Conservation (phyloP, 164 flowering plant genomes). For the Aristolochia contorta region DNA sequence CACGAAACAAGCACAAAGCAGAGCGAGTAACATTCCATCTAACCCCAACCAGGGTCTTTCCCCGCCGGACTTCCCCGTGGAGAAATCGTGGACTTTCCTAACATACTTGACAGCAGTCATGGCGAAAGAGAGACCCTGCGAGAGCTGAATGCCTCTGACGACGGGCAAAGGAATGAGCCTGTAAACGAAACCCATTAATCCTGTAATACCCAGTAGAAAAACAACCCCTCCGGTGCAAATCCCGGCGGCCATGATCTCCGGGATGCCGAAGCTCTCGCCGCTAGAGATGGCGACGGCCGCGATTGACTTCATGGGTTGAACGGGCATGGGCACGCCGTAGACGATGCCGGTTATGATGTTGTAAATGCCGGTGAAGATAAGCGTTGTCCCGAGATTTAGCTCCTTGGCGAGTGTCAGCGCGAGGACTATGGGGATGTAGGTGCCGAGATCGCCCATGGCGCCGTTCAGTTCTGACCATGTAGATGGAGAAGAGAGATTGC, state of each 20-base stretch:
- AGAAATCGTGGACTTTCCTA: slow-evolving; percentile 43
- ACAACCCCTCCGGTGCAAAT: slow-evolving; percentile 49
- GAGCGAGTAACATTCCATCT: slow-evolving; percentile 69
- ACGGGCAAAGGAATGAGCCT: slow-evolving; percentile 61
- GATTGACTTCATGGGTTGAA: slow-evolving; percentile 93
- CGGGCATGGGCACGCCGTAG: slow-evolving; percentile 95
- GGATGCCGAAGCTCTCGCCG: slow-evolving; percentile 38
- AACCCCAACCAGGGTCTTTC: slow-evolving; percentile 65
- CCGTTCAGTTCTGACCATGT: slow-evolving; percentile 78
- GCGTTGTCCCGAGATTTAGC: slow-evolving; percentile 63
- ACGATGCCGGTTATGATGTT: slow-evolving; percentile 64
- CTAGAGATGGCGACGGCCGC: slow-evolving; percentile 70
- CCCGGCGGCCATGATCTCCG: slow-evolving; percentile 87
- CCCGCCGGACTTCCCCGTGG: slow-evolving; percentile 44
- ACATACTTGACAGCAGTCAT: slow-evolving; percentile 66
- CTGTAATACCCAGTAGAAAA: slow-evolving; percentile 54
- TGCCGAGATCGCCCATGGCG: slow-evolving; percentile 88
- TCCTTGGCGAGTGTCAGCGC: slow-evolving; percentile 61
- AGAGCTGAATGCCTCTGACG: slow-evolving; percentile 86
- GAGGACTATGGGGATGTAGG: slow-evolving; percentile 73
- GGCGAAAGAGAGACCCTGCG: slow-evolving; percentile 85
- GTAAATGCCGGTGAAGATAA: slow-evolving; percentile 75
- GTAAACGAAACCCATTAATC: slow-evolving; percentile 61
- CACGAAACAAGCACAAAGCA: slow-evolving; percentile 56
- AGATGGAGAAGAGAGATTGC: slow-evolving; percentile 43